Base-by-base conservation (phyloP, 257 asterid genomes). In the Nicotiana knightiana region DNA sequence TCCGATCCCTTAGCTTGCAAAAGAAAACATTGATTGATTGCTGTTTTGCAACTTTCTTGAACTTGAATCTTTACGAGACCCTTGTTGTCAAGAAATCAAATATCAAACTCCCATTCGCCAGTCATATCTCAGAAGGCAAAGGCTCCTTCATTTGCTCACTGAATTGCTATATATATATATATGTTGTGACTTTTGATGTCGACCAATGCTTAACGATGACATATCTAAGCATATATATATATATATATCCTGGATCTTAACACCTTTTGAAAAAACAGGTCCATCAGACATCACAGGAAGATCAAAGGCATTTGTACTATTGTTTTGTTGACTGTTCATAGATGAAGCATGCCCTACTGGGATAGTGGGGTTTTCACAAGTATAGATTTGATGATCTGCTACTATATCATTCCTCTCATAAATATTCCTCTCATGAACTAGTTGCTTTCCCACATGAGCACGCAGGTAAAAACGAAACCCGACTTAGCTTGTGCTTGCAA, bases 11-110 rank as follows among this genome's bases (percentile, higher is more conserved):
- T n/a, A n/a, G n/a, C 30, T 28, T 35, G 99, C 98, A 89, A 94
- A 96, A 75, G 97, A 91, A 86, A 96, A 96, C 89, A 97, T 92
- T 37, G 99, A 96, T 77, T 94, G 97, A 84, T 81, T 90, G 88
- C 88, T 90, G 55, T 81, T 91, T 81, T 89, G 94, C 76, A 70
- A 79, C 89, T 91, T 94, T 88, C 90, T 88, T 0, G 97, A 88
- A 81, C 88, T 89, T n/a, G 94, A 87, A 48, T 68, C 90, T 66
- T 91, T 90, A 79, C 83, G 87, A 83, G 92, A 84, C 78, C 88
- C 90, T 81, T 88, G 91, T 66, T 46, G 87, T 90, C 90, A 80
- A 91, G 84, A 96, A 88, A 81, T 93, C 91, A 43, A 97, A 91
- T 87, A 94, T 93, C 86, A 94, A 88, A 91, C 91, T 96, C 98